These are phyloP conservation scores for Breviolum minutum DNA, from an alignment of 73 alveolate species.

Conservation along the genomic window DNA sequence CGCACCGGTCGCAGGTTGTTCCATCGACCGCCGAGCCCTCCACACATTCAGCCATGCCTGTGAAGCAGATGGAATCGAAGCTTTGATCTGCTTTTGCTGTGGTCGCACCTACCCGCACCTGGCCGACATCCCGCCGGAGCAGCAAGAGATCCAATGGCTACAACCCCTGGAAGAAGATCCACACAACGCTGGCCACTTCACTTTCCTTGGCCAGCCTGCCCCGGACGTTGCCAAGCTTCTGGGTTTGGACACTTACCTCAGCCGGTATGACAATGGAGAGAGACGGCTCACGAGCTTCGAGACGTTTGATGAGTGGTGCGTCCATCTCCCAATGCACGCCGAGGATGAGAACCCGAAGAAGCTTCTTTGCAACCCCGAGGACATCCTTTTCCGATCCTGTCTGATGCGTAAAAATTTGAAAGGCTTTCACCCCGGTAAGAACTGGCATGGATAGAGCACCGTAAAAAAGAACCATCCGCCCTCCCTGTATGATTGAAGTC, in stretches of 20 bases:
- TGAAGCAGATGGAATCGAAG: not conserved
- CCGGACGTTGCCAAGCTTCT: no score
- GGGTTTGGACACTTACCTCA: no score
- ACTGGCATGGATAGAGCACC: no score
- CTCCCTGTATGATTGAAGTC: no score
- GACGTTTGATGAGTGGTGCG: constrained; percentile 5
- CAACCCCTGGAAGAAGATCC: not conserved
- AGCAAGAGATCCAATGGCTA: not conserved
- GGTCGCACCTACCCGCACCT: constrained; percentile 45
- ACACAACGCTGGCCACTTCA: not conserved
- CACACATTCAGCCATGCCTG: not conserved
- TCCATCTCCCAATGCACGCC: not conserved
- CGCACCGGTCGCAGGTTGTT: constrained; percentile 39
- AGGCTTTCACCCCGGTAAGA: no score
- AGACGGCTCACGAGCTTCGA: no score
- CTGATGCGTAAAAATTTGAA: no score
- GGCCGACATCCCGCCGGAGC: not conserved
- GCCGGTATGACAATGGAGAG: no score
- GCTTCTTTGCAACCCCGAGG: constrained; percentile 13
- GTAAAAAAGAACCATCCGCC: no score
- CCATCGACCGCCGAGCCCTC: constrained; percentile 60
- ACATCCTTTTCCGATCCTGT: no score
- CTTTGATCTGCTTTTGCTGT: constrained; percentile 35
- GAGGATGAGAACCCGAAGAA: no score
- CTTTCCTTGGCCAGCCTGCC: not conserved